Evolutionary conservation across 2,329 filamentous ascomycete species (phyloP).

Genomic region (Fusarium virguliforme): DNA sequence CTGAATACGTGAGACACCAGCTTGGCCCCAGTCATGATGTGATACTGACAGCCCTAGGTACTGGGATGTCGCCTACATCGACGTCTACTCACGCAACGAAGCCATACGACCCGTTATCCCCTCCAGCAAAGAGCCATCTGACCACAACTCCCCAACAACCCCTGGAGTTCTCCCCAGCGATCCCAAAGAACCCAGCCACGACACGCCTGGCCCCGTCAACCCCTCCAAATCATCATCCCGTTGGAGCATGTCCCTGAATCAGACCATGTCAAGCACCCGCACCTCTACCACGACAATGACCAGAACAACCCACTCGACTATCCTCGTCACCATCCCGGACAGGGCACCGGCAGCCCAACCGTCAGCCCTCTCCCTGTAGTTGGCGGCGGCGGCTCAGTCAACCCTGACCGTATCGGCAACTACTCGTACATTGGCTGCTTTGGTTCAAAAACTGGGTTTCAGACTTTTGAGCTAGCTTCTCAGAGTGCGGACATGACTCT

Average conservation of each 20-base stretch:
- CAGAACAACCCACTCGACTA: conserved; percentile 48
- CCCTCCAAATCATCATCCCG: conserved; percentile 14
- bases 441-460: conserved; percentile 56
- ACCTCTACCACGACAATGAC: conserved; percentile 52
- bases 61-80: conserved; percentile 71
- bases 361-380: conserved; percentile 34
- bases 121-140: not conserved
- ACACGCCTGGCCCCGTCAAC: conserved; percentile 5
- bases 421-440: conserved; percentile 62
- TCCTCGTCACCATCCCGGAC: conserved; percentile 47
- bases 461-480: conserved; percentile 54
- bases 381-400: conserved; percentile 41
- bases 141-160: not conserved
- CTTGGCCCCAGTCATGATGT: no score
- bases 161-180: not conserved
- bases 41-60: conserved; percentile 49
- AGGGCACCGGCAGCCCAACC: conserved; percentile 30
- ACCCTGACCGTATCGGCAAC: conserved; percentile 55
- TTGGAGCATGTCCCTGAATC: not conserved
- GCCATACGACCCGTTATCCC: conserved; percentile 23
- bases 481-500: conserved; percentile 59
- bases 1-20: conserved; percentile 54
- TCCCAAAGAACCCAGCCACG: conserved; percentile 6
- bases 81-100: conserved; percentile 59
- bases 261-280: conserved; percentile 1